Evolutionary conservation across 805 yeast species (phyloP).

Genomic region (Metschnikowia peoriensis): DNA sequence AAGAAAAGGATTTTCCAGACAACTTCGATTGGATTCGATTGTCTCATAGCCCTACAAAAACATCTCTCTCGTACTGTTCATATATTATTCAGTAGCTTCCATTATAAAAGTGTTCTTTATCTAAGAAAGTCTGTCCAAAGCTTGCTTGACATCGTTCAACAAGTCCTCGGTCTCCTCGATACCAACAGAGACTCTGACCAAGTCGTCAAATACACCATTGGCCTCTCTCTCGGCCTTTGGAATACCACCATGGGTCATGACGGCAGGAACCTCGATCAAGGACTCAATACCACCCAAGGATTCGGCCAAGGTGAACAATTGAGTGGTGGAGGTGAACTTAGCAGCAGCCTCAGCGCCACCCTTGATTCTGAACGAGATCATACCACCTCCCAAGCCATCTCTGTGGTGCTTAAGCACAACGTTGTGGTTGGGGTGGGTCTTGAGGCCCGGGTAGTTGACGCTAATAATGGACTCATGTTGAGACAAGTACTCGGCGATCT

Average conservation of each 20-base stretch:
- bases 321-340: constrained; percentile 67
- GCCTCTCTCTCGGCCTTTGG: constrained; percentile 75
- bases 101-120: neutral
- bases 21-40: too few species aligned
- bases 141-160: constrained; percentile 67
- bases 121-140: constrained; percentile 26
- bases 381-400: constrained; percentile 86
- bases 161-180: constrained; percentile 81
- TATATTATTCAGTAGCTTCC: neutral
- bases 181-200: constrained; percentile 82
- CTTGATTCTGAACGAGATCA: constrained; percentile 80
- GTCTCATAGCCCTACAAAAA: too few species aligned
- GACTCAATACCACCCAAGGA: constrained; percentile 90
- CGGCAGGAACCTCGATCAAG: constrained; percentile 82
- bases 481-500: constrained; percentile 64
- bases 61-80: neutral
- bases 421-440: constrained; percentile 58
- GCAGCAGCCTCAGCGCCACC: constrained; percentile 81
- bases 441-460: constrained; percentile 84
- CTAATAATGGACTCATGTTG: constrained; percentile 51
- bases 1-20: too few species aligned
- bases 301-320: constrained; percentile 82
- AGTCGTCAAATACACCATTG: constrained; percentile 77
- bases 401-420: constrained; percentile 76
- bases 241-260: constrained; percentile 91